Percentiles rank a stretch among this genome's conserved stretches.
Evolutionary conservation across 345 rosid genomes (phyloP).

Genomic region (Firmiana major): DNA sequence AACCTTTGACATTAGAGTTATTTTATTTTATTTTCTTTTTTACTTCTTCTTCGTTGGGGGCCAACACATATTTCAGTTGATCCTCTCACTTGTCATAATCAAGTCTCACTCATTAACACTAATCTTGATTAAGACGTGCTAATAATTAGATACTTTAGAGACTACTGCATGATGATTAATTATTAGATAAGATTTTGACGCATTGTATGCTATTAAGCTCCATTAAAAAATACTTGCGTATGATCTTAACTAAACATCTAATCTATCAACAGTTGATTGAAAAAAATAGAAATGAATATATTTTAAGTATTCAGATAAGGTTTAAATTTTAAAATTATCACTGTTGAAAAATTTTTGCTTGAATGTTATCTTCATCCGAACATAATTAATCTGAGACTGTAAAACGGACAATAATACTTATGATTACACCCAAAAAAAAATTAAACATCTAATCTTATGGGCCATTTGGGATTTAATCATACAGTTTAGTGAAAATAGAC

Average conservation of each 20-base stretch:
- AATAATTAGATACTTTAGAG: constrained; percentile 1
- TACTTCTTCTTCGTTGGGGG: too few relatives aligned
- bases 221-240: background rate
- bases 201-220: background rate
- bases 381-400: too few relatives aligned
- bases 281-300: too few relatives aligned
- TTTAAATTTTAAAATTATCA: too few relatives aligned
- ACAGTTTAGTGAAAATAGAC: background rate
- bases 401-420: too few relatives aligned
- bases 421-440: too few relatives aligned
- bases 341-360: too few relatives aligned
- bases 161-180: background rate
- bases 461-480: background rate
- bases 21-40: background rate
- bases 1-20: background rate
- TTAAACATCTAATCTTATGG: background rate
- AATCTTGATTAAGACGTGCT: constrained; percentile 6
- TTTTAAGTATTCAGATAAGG: too few relatives aligned
- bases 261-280: background rate
- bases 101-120: background rate
- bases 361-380: too few relatives aligned
- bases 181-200: background rate
- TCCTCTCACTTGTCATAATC: background rate
- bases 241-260: background rate
- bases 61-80: background rate